These are phyloP conservation scores for Dunaliella sp. DNA, from an alignment of 139 green algal species.

Conservation along the genomic window DNA sequence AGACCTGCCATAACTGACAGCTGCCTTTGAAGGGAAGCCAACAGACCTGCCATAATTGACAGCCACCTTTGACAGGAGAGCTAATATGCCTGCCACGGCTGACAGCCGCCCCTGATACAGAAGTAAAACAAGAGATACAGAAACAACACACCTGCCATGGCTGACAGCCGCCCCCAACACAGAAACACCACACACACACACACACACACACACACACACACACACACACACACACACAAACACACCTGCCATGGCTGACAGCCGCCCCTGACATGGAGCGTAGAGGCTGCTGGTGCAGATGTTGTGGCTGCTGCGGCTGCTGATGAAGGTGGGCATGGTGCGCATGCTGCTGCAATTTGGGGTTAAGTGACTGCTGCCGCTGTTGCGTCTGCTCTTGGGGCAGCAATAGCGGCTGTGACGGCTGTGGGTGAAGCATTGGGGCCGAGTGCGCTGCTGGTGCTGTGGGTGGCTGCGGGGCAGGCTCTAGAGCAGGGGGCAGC, in stretches of 20 bases:
- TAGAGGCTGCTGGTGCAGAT: not conserved
- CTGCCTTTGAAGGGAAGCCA: not conserved
- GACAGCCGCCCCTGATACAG: not conserved
- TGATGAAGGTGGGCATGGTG: not conserved
- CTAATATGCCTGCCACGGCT: not conserved
- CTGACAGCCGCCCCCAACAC: not conserved
- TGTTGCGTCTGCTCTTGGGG: no score
- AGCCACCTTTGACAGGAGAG: no score
- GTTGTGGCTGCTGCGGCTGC: not conserved
- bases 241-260: not conserved
- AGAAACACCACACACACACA: not conserved
- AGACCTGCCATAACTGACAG: not conserved
- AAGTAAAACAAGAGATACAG: not conserved
- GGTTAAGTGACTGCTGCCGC: no score
- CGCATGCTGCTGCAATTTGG: not conserved
- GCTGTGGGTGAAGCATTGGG: not conserved
- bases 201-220: not conserved
- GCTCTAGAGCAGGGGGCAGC: not conserved
- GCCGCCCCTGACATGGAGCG: not conserved
- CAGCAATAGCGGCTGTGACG: no score
- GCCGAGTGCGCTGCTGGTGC: not conserved
- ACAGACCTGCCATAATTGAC: not conserved
- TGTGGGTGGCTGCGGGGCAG: not conserved
- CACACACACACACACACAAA: not conserved
- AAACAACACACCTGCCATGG: not conserved